Evolutionary conservation across 2,329 filamentous ascomycete species (phyloP).

Genomic region (Rutstroemia sp.): DNA sequence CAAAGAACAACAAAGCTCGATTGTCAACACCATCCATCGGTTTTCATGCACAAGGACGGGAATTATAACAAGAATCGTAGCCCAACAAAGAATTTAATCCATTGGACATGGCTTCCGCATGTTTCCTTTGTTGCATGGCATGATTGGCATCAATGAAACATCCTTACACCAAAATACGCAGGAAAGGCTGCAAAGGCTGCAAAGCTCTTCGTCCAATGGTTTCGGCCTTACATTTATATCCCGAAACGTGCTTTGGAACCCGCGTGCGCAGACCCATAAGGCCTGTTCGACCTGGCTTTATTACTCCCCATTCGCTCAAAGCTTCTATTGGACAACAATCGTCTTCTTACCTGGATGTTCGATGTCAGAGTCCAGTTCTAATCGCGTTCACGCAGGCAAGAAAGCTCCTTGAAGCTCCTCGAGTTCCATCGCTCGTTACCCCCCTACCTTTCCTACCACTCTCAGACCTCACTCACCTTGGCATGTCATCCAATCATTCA

Average conservation of each 20-base stretch:
- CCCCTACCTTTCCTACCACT: neutral
- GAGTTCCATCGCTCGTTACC: constrained; percentile 1
- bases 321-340: neutral
- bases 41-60: neutral
- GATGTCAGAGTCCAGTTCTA: constrained; percentile 9
- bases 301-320: too few species aligned
- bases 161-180: neutral
- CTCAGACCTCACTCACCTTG: neutral
- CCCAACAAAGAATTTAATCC: neutral
- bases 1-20: too few species aligned
- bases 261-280: too few species aligned
- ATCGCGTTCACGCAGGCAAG: constrained; percentile 6
- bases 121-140: neutral
- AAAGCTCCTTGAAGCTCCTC: constrained; percentile 1
- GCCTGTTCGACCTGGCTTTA: neutral
- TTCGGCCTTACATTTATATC: constrained; percentile 1
- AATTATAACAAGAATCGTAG: neutral
- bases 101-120: neutral
- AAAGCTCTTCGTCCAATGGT: constrained; percentile 22
- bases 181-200: too few species aligned
- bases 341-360: constrained; percentile 10
- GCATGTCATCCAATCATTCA: constrained; percentile 20
- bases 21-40: neutral
- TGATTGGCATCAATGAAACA: constrained; percentile 18
- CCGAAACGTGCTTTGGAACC: constrained; percentile 18